These are phyloP conservation scores for Umbelopsis isabellina DNA, from an alignment of 192 early-diverging fungal genomes.

Conservation along the genomic window DNA sequence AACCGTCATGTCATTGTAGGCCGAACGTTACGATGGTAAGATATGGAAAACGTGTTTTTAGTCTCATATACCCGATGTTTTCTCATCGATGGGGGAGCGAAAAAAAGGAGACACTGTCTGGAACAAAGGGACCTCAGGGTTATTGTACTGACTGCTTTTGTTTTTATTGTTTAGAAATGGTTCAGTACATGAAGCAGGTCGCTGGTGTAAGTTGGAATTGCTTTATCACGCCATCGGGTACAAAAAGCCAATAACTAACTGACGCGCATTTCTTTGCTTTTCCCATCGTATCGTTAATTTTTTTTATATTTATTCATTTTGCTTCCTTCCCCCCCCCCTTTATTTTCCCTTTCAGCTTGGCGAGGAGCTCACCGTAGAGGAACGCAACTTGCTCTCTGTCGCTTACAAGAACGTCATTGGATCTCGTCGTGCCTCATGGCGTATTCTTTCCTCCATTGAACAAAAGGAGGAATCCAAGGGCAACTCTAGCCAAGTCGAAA, in stretches of 20 bases:
- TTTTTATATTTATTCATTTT: not conserved
- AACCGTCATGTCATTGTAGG: slow-evolving; percentile 26
- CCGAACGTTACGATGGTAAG: slow-evolving; percentile 78
- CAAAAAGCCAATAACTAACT: not conserved
- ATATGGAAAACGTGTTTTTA: not conserved
- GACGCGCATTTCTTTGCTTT: not conserved
- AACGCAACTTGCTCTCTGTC: slow-evolving; percentile 97
- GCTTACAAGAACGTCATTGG: slow-evolving; percentile 99
- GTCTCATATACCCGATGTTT: slow-evolving; percentile 22
- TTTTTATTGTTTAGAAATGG: slow-evolving; percentile 61
- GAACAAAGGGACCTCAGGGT: slow-evolving; percentile 83
- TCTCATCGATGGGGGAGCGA: slow-evolving; percentile 35
- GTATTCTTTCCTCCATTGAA: slow-evolving; percentile 99
- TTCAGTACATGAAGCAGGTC: slow-evolving; percentile 70
- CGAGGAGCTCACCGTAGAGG: slow-evolving; percentile 94
- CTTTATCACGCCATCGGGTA: not conserved
- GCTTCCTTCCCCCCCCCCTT: slow-evolving; percentile 16
- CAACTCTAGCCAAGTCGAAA: slow-evolving; percentile 85
- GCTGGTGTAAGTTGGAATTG: slow-evolving; percentile 47
- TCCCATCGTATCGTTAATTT: not conserved
- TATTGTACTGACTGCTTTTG: slow-evolving; percentile 23
- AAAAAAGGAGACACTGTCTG: slow-evolving; percentile 78
- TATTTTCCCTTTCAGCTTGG: slow-evolving; percentile 63
- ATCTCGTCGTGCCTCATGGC: slow-evolving; percentile 97
- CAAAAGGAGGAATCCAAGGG: slow-evolving; percentile 98